Percentiles rank a stretch among this genome's conserved stretches.
These are phyloP conservation scores for Exophiala xenobiotica DNA, from an alignment of 2,329 filamentous ascomycete genomes.

Conservation along the genomic window DNA sequence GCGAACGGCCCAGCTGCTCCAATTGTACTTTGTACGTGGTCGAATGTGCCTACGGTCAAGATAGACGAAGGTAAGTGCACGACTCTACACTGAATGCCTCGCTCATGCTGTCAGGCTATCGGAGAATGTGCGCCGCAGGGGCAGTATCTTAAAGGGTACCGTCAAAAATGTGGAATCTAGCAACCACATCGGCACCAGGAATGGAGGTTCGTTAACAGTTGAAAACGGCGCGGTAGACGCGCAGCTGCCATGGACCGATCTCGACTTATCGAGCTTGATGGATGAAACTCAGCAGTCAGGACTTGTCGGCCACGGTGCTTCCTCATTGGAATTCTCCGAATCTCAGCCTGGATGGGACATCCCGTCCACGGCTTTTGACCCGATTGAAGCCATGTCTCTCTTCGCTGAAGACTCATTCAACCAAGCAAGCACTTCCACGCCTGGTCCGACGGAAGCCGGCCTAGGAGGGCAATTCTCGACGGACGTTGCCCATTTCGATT, in stretches of 20 bases:
- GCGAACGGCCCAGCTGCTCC: slow-evolving; percentile 7
- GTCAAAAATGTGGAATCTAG: not conserved
- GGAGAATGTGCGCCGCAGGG: not conserved
- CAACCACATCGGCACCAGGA: not conserved
- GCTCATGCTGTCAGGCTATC: not conserved
- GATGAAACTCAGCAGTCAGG: not conserved
- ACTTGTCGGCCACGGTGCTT: not conserved
- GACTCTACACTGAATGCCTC: not conserved
- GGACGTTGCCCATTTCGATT: not conserved
- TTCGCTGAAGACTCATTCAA: not conserved
- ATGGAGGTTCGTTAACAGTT: not conserved
- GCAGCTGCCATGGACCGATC: not conserved
- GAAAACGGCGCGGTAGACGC: not conserved
- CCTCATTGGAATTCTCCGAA: not conserved
- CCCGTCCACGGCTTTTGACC: not conserved
- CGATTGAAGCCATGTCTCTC: not conserved
- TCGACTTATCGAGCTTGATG: not conserved
- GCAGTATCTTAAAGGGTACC: not conserved
- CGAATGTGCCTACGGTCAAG: slow-evolving; percentile 9
- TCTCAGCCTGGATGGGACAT: not conserved
- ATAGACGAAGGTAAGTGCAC: slow-evolving; percentile 7
- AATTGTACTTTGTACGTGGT: slow-evolving; percentile 10
- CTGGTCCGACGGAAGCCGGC: not conserved
- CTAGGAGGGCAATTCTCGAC: not conserved
- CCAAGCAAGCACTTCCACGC: not conserved